Percentiles rank a stretch among this genome's conserved stretches.
Conservation (phyloP, 495 filamentous ascomycete genomes). For the Aspergillus saccharolyticus region DNA sequence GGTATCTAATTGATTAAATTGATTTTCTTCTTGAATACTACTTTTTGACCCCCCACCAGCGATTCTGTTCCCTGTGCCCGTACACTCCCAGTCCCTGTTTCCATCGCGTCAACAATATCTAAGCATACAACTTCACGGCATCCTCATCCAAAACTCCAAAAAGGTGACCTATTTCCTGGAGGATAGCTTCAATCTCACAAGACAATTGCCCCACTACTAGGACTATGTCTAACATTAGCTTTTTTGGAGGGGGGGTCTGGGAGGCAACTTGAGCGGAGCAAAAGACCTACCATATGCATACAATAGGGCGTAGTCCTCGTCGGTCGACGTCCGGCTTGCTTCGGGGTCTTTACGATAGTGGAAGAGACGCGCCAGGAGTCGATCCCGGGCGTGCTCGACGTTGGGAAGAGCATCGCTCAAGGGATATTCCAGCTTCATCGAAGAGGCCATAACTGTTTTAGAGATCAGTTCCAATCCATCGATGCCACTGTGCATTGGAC, state of each 20-base stretch:
- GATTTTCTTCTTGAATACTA: background rate
- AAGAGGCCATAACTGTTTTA: conserved; percentile 72
- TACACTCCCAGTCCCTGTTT: background rate
- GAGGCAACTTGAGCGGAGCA: background rate
- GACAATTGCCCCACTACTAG: conserved; percentile 51
- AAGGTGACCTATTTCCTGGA: conserved; percentile 45
- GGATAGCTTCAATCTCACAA: conserved; percentile 45
- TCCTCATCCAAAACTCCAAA: conserved; percentile 79
- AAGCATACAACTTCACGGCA: conserved; percentile 59
- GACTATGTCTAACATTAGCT: conserved; percentile 25
- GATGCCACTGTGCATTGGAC: background rate
- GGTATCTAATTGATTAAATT: background rate
- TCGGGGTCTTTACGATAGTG: conserved; percentile 70
- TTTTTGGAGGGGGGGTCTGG: background rate
- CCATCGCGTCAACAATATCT: background rate
- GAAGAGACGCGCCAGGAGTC: conserved; percentile 84
- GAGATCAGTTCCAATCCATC: conserved; percentile 13
- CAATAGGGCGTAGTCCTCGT: conserved; percentile 65
- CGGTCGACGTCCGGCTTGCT: conserved; percentile 45
- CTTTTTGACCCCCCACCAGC: background rate
- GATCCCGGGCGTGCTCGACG: conserved; percentile 71
- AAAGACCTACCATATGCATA: conserved; percentile 63
- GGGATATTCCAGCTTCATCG: conserved; percentile 89
- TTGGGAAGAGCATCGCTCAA: conserved; percentile 82
- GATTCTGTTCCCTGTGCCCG: conserved; percentile 15